Evolutionary conservation across 257 asterid genomes (phyloP), one percentile per base, ranked within the genome.

Genomic region (Scutellaria baicalensis): DNA sequence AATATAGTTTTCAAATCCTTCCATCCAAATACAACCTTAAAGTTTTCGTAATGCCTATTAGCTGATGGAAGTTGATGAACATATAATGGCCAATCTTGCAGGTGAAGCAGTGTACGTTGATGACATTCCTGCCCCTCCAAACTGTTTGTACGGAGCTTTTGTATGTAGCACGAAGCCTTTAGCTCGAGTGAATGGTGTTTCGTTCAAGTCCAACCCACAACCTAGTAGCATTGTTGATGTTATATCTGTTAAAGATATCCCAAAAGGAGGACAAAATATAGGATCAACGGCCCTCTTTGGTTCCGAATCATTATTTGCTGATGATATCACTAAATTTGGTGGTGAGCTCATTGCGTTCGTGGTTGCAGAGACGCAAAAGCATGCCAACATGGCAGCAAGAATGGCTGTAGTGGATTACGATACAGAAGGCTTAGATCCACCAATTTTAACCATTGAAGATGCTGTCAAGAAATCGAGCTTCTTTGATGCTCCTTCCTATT

Each of bases 381-480:
- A 68, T 11, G 96, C 92, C 43, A 82, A 85, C 35, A 7, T 81
- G 67, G 96, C 92, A 64, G 92, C 96, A 5, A 71, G n/a, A 66
- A 67, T 36, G 31, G 86, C 92, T 43, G 3, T 77, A 17, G 64
- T 89, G 72, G 84, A 81, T 35, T 89, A 89, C 38, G 90, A 87
- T 59, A 73, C 79, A 0, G 71, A 71, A 72, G 78, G 75, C 63
- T 59, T 89, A 59, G 90, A 87, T 70, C 83, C 88, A 3, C 89
- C 95, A 36, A 85, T 89, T 75, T 77, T 85, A 70, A 87, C 90
- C 8, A 90, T 89, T 38, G 96, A 89, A 76, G 89, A 89, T 49
- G 95, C 95, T 42, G 85, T 87, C 62, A 77, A 80, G 58, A 66
- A 66, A 43, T 79, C 95, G 49, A 87, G 96, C 63, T 87, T 82